Evolutionary conservation across 176 grass and related monocot species (phyloP).

Genomic region (Musa schizocarpa): DNA sequence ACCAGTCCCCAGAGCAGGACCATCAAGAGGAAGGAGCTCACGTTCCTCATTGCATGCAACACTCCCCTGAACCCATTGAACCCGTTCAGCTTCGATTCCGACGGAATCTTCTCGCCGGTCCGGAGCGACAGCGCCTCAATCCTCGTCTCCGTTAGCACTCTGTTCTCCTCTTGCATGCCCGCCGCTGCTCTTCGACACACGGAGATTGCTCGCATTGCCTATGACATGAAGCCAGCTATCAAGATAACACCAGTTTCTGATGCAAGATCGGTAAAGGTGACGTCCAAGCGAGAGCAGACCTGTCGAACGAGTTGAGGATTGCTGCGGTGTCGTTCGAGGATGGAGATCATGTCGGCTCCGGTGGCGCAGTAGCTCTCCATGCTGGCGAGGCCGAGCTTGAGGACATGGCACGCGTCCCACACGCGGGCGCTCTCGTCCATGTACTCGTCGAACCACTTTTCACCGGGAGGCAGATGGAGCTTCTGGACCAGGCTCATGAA

Average conservation of each 20-base stretch:
- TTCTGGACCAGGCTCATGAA: constrained; percentile 53
- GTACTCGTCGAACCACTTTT: constrained; percentile 83
- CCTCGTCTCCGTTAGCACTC: constrained; percentile 49
- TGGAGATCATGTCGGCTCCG: constrained; percentile 35
- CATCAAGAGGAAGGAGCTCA: constrained; percentile 60
- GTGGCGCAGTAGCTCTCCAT: constrained; percentile 54
- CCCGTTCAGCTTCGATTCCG: constrained; percentile 54
- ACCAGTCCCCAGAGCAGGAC: constrained; percentile 67
- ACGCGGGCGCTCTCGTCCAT: constrained; percentile 84
- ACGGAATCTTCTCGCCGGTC: constrained; percentile 45
- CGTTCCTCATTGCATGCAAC: constrained; percentile 61
- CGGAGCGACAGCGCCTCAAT: constrained; percentile 45
- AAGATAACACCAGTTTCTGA: too few species aligned
- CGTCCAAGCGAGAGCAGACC: constrained; percentile 13
- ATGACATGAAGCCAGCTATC: not conserved
- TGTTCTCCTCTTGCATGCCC: constrained; percentile 81
- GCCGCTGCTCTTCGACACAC: constrained; percentile 48
- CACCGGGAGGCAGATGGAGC: constrained; percentile 68
- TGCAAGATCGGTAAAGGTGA: too few species aligned
- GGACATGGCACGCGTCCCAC: constrained; percentile 58
- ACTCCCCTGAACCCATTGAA: constrained; percentile 89
- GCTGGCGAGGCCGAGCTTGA: constrained; percentile 48
- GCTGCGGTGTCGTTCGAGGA: constrained; percentile 17
- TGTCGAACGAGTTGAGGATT: constrained; percentile 43
- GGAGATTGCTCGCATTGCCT: constrained; percentile 57